Evolutionary conservation across 139 green algal genomes (phyloP).

Genomic region (Picochlorum costavermella): DNA sequence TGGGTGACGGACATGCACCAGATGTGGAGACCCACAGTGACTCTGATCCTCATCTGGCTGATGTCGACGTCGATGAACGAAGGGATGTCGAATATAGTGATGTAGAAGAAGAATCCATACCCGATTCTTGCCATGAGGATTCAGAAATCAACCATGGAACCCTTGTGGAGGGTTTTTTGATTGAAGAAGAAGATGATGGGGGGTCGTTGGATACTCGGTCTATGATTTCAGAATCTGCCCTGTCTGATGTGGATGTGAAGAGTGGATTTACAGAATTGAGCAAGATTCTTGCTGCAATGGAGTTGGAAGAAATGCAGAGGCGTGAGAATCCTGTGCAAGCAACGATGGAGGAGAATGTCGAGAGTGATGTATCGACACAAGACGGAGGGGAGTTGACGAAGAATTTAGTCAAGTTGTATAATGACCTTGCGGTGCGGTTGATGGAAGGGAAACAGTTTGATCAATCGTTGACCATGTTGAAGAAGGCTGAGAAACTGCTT

Average conservation of each 20-base stretch:
- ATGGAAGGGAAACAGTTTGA: conserved; percentile 24
- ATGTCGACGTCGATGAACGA: too few species aligned
- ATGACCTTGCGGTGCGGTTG: conserved; percentile 25
- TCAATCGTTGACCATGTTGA: conserved; percentile 16
- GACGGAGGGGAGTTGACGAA: background rate
- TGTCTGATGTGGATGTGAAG: conserved; percentile 9
- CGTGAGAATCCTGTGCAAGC: background rate
- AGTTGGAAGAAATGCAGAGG: conserved; percentile 11
- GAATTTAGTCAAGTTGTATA: conserved; percentile 36
- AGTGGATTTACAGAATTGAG: conserved; percentile 27
- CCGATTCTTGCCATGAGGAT: background rate
- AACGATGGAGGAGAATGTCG: background rate
- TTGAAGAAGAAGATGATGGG: conserved; percentile 5
- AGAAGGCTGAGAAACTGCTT: conserved; percentile 21
- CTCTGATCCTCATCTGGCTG: too few species aligned
- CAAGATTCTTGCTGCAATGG: conserved; percentile 19
- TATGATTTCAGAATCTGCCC: conserved; percentile 23
- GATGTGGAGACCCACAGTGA: too few species aligned
- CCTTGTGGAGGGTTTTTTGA: too few species aligned
- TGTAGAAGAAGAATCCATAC: too few species aligned
- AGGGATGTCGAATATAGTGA: too few species aligned
- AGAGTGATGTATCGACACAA: background rate
- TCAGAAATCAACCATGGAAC: background rate
- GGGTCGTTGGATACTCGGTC: conserved; percentile 17
- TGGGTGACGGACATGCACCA: too few species aligned